Conservation (phyloP, 352 stramenopile genomes). For the Saprolegnia diclina region DNA sequence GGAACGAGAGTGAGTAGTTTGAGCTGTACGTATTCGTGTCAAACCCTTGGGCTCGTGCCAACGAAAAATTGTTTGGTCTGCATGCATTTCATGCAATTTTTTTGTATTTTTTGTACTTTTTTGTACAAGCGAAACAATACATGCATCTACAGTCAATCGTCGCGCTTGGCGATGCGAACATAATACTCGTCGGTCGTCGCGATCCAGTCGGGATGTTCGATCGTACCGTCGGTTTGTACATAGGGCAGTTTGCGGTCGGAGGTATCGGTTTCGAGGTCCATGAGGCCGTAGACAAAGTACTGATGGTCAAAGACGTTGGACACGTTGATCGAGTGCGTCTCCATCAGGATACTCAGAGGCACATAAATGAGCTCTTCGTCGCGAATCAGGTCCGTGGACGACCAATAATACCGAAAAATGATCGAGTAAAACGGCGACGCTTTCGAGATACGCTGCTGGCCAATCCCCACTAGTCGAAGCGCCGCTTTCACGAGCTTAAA, state of each 20-base stretch:
- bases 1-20: too few species aligned
- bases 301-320: neutral
- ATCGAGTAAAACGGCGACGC: neutral
- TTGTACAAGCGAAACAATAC: too few species aligned
- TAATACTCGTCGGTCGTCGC: neutral
- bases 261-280: neutral
- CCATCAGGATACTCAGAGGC: neutral
- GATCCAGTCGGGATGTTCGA: neutral
- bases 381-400: neutral
- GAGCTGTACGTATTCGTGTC: too few species aligned
- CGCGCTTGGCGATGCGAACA: neutral
- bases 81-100: too few species aligned
- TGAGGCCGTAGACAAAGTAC: conserved; percentile 6
- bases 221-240: neutral
- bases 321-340: neutral
- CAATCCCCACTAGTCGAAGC: neutral
- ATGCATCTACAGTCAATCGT: too few species aligned
- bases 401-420: neutral
- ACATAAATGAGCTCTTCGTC: neutral
- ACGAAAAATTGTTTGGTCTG: too few species aligned
- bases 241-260: neutral
- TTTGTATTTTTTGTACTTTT: too few species aligned
- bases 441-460: neutral
- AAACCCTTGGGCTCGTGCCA: too few species aligned
- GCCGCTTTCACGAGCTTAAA: neutral